These are phyloP conservation scores for Cryphonectria nitschkei DNA, from an alignment of 2,329 filamentous ascomycete species.

Conservation along the genomic window DNA sequence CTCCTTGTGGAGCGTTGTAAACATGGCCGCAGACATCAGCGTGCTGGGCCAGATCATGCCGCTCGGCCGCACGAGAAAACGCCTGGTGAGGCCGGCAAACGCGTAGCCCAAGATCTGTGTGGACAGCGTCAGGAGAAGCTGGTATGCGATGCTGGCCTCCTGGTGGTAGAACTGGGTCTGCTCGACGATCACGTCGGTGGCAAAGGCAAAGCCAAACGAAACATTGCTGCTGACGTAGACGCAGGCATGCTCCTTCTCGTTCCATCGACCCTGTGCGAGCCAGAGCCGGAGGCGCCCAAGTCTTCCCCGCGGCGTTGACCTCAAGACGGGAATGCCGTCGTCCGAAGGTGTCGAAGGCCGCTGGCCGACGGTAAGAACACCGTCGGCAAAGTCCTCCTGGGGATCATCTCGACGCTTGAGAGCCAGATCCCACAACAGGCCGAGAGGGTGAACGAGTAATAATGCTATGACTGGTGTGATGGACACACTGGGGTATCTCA, in stretches of 20 bases:
- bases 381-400: conserved; percentile 52
- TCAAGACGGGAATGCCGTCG: conserved; percentile 20
- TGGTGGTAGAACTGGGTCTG: conserved; percentile 90
- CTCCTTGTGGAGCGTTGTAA: conserved; percentile 81
- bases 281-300: conserved; percentile 64
- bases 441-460: conserved; percentile 81
- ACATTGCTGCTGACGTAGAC: conserved; percentile 91
- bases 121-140: conserved; percentile 80
- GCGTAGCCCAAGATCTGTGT: conserved; percentile 87
- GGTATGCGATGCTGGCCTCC: conserved; percentile 74
- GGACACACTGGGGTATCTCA: conserved; percentile 87
- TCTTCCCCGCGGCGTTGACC: conserved; percentile 29
- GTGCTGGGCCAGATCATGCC: conserved; percentile 94
- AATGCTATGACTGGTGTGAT: conserved; percentile 89
- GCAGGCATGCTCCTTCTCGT: conserved; percentile 86
- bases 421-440: conserved; percentile 75
- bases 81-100: conserved; percentile 79
- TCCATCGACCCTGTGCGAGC: conserved; percentile 81
- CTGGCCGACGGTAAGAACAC: conserved; percentile 35
- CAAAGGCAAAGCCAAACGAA: conserved; percentile 87
- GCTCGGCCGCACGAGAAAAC: conserved; percentile 81
- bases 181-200: conserved; percentile 87
- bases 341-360: conserved; percentile 28
- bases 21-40: conserved; percentile 87
- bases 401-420: conserved; percentile 67